Evolutionary conservation across 371 early-diverging fungal genomes (phyloP), one percentile per base, ranked within the genome.

Genomic region (Cokeromyces recurvatus): DNA sequence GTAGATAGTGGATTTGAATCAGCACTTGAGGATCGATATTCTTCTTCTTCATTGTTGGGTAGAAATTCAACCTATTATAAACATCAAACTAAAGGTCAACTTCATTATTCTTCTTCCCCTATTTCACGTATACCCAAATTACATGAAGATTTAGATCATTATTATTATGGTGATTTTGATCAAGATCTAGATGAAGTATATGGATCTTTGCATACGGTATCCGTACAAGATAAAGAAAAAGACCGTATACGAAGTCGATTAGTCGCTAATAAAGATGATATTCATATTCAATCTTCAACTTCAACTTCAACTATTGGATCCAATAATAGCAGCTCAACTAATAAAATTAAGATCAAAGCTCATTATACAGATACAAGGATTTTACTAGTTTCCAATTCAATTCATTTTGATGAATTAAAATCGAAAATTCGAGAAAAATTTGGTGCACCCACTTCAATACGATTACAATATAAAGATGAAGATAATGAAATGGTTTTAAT

Each of bases 401-500:
- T 87, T 12, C 53, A 67, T 4, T 87, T 82, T 44, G 65, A 80
- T 7, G 82, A 84, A 15, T 73, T 94, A 23, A 53, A 66, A 14
- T 32, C 53, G 12, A 76, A 78, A 20, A 66, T 94, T 9, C 72
- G 76, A 29, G 82, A 84, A 22, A 94, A 94, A 57, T 81, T 89
- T 47, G 55, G 67, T 7, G 44, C 56, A 1, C 53, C 58, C 25
- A 57, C 44, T 38, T 68, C 58, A 0, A 66, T 90, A 16, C 75
- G 77, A 21, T 69, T 96, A 21, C 82, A 87, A 59, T 96, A 92
- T 64, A 81, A 82, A 57, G 95, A 96, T 53, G 92, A 91, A 53
- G 95, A 92, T 40, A 81, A 85, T 45, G 89, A 89, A 51, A 69
- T 87, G 59, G 87, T 94, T 12, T 63, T 86, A 32, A 89, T 96